Base-by-base conservation (phyloP, 2,329 filamentous ascomycete genomes). In the Laburnicola sp. region DNA sequence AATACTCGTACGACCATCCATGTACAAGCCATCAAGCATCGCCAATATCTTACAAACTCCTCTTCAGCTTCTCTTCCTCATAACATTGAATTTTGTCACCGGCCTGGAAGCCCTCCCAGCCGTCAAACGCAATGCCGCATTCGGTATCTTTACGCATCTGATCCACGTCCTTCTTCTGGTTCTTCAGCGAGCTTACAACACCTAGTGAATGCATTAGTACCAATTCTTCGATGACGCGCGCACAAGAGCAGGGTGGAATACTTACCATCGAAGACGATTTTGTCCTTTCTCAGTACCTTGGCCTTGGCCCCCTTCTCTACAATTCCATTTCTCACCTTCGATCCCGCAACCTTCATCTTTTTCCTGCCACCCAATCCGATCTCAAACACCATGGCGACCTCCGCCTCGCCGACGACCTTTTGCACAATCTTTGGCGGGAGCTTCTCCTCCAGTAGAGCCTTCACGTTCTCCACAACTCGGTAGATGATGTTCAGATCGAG, bases 141-240 rank as follows among this genome's bases (percentile, higher is more conserved):
- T 99, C 94, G n/a, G 82, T 84, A 51, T 91, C 92, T 75, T 96
- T 97, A 64, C 85, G 86, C 85, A 96, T 94, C 67, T 96, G 90
- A 39, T 79, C 78, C 27, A 94, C 89, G 59, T 97, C 90, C 71
- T 95, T 95, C 80, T 97, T 97, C 71, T 88, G 85, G 65, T 95
- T 89, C 76, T 94, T 97, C 51, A 99, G 83, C 1, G 89, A 89
- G 16, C 84, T 81, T 37, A 97, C 83, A 45, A 81, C 81, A 59
- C 92, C 93, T 96, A 51, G 26, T 50, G 6, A 11, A 38, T 2
- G 39, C 23, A 22, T 52, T 22, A 58, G 58, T 52, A 59, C 49
- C 32, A 28, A 0, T 22, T 10, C 21, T 3, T 9, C 11, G 7
- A 23, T 32, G 25, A 26, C 21, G 7, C 8, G 11, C 2, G n/a